Conservation (phyloP, 2,329 filamentous ascomycete genomes). For the Neofusicoccum cordaticola region DNA sequence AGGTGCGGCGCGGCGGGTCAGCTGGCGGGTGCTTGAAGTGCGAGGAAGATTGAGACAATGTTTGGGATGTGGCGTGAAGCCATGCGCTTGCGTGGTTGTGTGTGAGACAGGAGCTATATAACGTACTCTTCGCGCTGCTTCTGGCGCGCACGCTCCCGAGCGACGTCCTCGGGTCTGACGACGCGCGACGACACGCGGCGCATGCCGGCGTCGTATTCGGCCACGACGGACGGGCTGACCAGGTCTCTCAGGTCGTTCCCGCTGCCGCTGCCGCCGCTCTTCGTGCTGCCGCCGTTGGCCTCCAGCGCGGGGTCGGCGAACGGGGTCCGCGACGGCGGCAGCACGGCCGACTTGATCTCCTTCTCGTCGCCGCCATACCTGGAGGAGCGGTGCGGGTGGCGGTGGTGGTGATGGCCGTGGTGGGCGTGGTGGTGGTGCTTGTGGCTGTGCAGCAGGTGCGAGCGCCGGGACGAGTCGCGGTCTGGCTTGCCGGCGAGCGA, state of each 20-base stretch:
- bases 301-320: constrained; percentile 43
- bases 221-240: not conserved
- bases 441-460: constrained; percentile 31
- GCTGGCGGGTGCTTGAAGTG: not conserved
- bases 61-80: not conserved
- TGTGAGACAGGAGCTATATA: not conserved
- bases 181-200: constrained; percentile 22
- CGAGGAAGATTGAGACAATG: not conserved
- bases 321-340: constrained; percentile 44
- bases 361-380: constrained; percentile 36
- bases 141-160: constrained; percentile 33
- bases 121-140: constrained; percentile 39
- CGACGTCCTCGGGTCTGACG: constrained; percentile 40
- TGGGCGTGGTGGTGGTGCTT: constrained; percentile 20
- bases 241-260: not conserved
- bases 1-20: not conserved
- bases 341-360: constrained; percentile 42
- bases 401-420: constrained; percentile 28
- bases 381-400: not conserved
- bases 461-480: constrained; percentile 24
- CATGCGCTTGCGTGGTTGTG: not conserved
- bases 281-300: constrained; percentile 20
- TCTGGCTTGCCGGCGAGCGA: no score
- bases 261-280: constrained; percentile 28
- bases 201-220: not conserved